Base-by-base conservation (phyloP, 805 yeast genomes). In the Candida piceae region DNA sequence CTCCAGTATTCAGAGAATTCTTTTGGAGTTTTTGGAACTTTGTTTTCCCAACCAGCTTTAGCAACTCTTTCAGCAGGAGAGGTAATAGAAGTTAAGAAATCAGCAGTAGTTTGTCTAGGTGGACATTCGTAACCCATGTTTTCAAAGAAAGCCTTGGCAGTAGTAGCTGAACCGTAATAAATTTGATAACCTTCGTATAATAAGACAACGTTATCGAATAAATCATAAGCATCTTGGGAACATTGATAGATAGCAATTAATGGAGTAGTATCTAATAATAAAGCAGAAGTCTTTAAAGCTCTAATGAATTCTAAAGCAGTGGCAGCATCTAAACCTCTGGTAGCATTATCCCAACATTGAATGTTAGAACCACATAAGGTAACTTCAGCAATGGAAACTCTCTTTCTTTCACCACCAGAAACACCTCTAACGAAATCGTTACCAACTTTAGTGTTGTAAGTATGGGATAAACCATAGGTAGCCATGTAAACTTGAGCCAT, bases 251-350 rank as follows among this genome's bases (percentile, higher is more conserved):
- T 72, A 34, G 78, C 77, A 54, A 73, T 68, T 41, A 73, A 59
- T 2, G 77, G 74, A 7, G 77, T 72, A 16, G 69, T 63, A 16
- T 69, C 70, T 44, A 66, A 47, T n/a, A 72, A 48, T 21, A 62
- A 50, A n/a, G 83, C 78, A 3, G 78, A 67, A 2, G 76, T 64
- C 53, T 73, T 76, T 47, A 79, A 64, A 17, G 80, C 78, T 46
- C 71, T 63, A 40, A 75, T 68, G 49, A 79, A 78, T 52, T 78
- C 83, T 50, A 76, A 63, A 22, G 85, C 85, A 32, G 84, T 78
- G 19, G 84, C 83, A 8, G 84, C 66, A 62, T 79, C 85, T 48
- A 79, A 70, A 55, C 84, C 85, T 66, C 85, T 74, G 16, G 84
- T 79, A 11, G 83, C 73, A 53, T 79, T 79, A 67, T 79, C 80